Evolutionary conservation across 768 basidiomycete species (phyloP), one percentile per base, ranked within the genome.

Genomic region (Leccinum rimulosum): DNA sequence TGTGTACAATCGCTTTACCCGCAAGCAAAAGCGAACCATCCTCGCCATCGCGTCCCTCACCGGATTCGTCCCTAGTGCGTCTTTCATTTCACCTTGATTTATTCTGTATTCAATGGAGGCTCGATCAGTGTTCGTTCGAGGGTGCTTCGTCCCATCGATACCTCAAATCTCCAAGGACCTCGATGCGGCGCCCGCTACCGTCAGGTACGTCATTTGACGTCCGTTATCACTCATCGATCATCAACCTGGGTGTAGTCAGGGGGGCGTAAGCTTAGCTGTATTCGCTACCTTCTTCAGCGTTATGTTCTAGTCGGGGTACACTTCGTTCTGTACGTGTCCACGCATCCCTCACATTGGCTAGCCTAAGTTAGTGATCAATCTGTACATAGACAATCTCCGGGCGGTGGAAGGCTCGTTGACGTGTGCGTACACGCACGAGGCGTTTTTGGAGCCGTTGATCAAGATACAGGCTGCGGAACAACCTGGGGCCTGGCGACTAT

Each of bases 71-170:
- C 84, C 85, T 17, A 76, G 89, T 90, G 64, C 52, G 82, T 61
- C 11, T 43, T 59, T 19, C 40, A 51, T 53, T 36, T 40, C 40
- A 40, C 40, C 5, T 50, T n/a, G 33, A 45, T 60, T 50, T 40
- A 22, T 35, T 19, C 22, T 31, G 40, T 40, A 40, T 40, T 40
- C 40, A n/a, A 10, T 40, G 9, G 40, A 40, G 40, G 40, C 40
- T 25, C 47, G 47, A 51, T 3, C 55, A 92, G 90, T 87, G 38
- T 84, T 93, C 60, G 83, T 88, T 0, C 75, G 82, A 7, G 86
- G 84, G 0, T 82, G 83, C 1, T 91, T 93, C 68, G 79, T 90
- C 3, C 90, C 90, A 0, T 84, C 85, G 0, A 87, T 93, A 57
- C 88, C 89, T 0, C 81, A 87, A 51, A 84, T 94, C 51, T 83